Conservation (phyloP, 176 grass and related monocot genomes). For the Phragmites australis region DNA sequence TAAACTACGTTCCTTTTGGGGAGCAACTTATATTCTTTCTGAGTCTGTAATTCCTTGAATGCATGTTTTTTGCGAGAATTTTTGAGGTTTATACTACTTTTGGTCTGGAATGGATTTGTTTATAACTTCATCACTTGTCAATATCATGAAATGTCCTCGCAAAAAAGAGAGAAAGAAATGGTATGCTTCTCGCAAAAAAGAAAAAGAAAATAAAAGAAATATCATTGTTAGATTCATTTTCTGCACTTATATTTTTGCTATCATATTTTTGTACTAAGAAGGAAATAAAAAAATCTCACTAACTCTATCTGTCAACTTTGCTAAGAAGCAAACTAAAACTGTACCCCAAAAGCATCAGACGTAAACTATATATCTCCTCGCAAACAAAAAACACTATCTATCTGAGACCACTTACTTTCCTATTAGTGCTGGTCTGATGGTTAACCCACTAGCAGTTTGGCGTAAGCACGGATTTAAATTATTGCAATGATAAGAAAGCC, state of each 20-base stretch:
- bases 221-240: neutral
- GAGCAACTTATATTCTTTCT: neutral
- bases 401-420: slow-evolving; percentile 14
- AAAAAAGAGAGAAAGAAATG: no score
- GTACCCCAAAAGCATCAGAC: neutral
- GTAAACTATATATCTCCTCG: neutral
- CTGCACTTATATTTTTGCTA: neutral
- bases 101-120: neutral
- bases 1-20: neutral
- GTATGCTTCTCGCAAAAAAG: no score
- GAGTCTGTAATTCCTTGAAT: neutral
- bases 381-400: neutral
- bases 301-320: neutral
- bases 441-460: slow-evolving; percentile 37
- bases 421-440: slow-evolving; percentile 44
- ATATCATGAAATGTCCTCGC: no score
- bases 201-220: neutral
- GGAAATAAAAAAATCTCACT: neutral
- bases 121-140: neutral
- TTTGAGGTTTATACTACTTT: neutral
- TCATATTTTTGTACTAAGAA: neutral
- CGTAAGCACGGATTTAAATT: slow-evolving; percentile 19
- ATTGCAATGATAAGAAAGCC: slow-evolving; percentile 30
- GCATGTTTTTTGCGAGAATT: neutral
- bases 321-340: neutral